Conservation (phyloP, 257 asterid species). For the Solanum pimpinellifolium region DNA sequence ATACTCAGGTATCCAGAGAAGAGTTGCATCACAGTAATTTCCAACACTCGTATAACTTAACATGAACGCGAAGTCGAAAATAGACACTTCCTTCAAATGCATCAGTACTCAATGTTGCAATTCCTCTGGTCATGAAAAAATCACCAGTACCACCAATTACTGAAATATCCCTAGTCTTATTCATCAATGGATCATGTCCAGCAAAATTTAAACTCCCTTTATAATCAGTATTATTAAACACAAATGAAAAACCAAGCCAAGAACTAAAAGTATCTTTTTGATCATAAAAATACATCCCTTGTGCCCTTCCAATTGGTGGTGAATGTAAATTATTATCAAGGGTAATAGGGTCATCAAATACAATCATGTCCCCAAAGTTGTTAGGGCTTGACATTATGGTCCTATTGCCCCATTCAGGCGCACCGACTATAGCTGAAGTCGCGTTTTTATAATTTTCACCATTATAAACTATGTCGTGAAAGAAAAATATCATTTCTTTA, state of each 20-base stretch:
- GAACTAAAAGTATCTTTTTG: slow-evolving; percentile 18
- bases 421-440: slow-evolving; percentile 22
- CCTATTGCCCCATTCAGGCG: slow-evolving; percentile 24
- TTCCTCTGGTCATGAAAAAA: slow-evolving; percentile 30
- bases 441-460: slow-evolving; percentile 27
- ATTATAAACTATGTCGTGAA: slow-evolving; percentile 30
- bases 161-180: slow-evolving; percentile 34
- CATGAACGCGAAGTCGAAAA: slow-evolving; percentile 24
- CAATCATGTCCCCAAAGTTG: slow-evolving; percentile 31
- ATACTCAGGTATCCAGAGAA: fast-evolving
- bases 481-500: slow-evolving; percentile 15
- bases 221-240: slow-evolving; percentile 21
- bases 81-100: slow-evolving; percentile 32
- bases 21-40: background rate
- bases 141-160: slow-evolving; percentile 42
- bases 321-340: slow-evolving; percentile 29
- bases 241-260: slow-evolving; percentile 34
- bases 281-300: slow-evolving; percentile 41
- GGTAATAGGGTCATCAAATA: slow-evolving; percentile 39
- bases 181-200: slow-evolving; percentile 34
- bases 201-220: slow-evolving; percentile 30
- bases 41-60: slow-evolving; percentile 40
- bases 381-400: slow-evolving; percentile 13
- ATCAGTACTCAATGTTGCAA: slow-evolving; percentile 33
- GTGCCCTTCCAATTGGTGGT: slow-evolving; percentile 33